Base-by-base conservation (phyloP, 2,329 filamentous ascomycete genomes). In the Diaporthe sp. region DNA sequence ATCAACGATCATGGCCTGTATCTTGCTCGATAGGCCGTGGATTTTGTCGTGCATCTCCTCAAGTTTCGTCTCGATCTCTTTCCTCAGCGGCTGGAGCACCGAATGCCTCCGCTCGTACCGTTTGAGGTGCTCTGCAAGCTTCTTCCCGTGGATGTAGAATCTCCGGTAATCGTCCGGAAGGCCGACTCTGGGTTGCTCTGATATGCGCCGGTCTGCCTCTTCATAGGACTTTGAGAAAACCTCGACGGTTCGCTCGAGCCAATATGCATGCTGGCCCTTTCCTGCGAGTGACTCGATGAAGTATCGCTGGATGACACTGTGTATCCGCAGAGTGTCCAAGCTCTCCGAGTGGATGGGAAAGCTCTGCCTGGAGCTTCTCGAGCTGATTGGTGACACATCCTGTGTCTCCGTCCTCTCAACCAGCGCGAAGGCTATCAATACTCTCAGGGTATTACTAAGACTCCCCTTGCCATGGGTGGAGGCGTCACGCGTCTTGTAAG, bases 241-340 rank as follows among this genome's bases (percentile, higher is more conserved):
- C 15, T 81, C 80, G 2, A 86, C 82, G 3, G 89, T 86, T 28
- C 86, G 83, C 62, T 87, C 85, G 15, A 91, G 82, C 89, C 89
- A 91, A 75, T 86, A 86, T 0, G 82, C 79, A 0, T 86, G 81
- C 68, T 86, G 81, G 42, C 83, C 84, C 25, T 85, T 83, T 19
- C 86, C 83, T 28, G 82, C 82, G 3, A 90, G 81, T 0, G 84
- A 83, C 65, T 89, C 87, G 34, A 88, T 82, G 74, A 90, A 89
- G 77, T 90, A 90, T 2, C 85, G 85, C 76, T 90, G 88, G 2
- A 90, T 87, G 7, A 90, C 87, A 44, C 85, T 86, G 77, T 90
- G 88, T 10, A 90, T 82, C 34, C 86, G 81, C 1, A 90, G 84
- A 28, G 89, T 85, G 73, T 90, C 89, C 10, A 90, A 82, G 55